Conservation (phyloP, 2,329 filamentous ascomycete species). For the Hypoxylon sp. region DNA sequence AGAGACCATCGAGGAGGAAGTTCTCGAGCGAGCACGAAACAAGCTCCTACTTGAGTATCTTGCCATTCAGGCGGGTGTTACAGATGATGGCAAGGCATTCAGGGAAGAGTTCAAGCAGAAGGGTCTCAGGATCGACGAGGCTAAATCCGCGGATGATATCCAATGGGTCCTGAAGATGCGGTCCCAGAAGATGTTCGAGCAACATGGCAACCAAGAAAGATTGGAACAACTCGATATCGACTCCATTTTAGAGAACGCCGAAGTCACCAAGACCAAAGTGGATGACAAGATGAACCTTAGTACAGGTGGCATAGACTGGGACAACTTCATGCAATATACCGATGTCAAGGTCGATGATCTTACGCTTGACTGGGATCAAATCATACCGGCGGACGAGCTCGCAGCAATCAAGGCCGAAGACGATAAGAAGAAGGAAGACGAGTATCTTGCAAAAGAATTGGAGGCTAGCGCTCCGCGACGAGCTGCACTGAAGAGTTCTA, state of each 20-base stretch:
- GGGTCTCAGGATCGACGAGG: conserved; percentile 78
- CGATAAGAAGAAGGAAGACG: conserved; percentile 83
- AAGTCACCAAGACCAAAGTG: conserved; percentile 96
- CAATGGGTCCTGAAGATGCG: conserved; percentile 96
- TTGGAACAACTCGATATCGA: conserved; percentile 98
- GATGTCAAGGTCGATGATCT: conserved; percentile 93
- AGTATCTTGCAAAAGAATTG: conserved; percentile 83
- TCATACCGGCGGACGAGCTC: conserved; percentile 93
- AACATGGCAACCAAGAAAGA: conserved; percentile 95
- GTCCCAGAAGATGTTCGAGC: conserved; percentile 99
- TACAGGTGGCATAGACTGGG: conserved; percentile 84
- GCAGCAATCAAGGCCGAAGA: conserved; percentile 91
- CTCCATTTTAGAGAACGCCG: conserved; percentile 94
- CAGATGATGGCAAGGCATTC: conserved; percentile 88
- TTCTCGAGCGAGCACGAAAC: conserved; percentile 94
- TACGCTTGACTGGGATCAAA: conserved; percentile 93
- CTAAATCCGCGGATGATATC: conserved; percentile 92
- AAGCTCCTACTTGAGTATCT: conserved; percentile 98
- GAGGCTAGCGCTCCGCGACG: conserved; percentile 87
- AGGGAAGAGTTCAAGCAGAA: conserved; percentile 82
- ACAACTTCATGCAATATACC: conserved; percentile 97
- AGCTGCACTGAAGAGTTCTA: conserved; percentile 71
- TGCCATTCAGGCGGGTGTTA: conserved; percentile 96
- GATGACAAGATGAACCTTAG: conserved; percentile 92
- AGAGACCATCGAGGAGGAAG: conserved; percentile 98